Evolutionary conservation across 225 moss, liverwort and hornwort species (phyloP), one percentile per base, ranked within the genome.

Genomic region (Polytrichum commune): DNA sequence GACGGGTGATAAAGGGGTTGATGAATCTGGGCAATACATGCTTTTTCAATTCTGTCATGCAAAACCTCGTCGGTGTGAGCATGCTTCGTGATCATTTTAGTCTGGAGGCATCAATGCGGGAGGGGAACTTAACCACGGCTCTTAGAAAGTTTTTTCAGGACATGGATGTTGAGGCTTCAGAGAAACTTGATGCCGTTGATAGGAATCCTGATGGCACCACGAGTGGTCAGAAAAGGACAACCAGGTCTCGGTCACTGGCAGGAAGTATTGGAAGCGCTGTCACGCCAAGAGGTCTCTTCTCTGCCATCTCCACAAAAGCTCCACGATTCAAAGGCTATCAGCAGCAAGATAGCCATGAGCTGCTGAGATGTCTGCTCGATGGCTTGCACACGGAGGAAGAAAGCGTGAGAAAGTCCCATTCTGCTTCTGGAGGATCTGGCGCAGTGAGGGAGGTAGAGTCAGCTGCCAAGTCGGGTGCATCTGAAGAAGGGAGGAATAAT

Each of bases 31-130:
- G 92, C 38, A 95, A 95, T 88, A 92, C 92, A 2, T 95, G 95
- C 61, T 95, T 95, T 60, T 92, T 93, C 79, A 92, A 95, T 79
- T 92, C 92, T 19, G 95, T 95, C 78, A 92, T 95, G 92, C 95
- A 95, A 84, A 95, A 95, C 60, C 73, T 95, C 76, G 89, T 95
- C 0, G 88, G 95, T 23, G 76, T 95, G 81, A 80, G 89, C 53
- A 70, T 91, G 80, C 88, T 92, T 62, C 86, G 91, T 19, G 79
- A 86, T 55, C 84, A 90, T 81, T 95, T 92, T 61, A 78, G 86
- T 38, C 55, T 55, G 25, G 87, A 82, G 22, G 70, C 89, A 1
- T 35, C 76, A 26, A 53, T 35, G 30, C 80, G 69, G 57, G 95
- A 95, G 77, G 95, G 95, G 27, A 55, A 58, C 13, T 75, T 95